Conservation (phyloP, 1,139 yeast species). For the Sugiyamaella xylanicola region DNA sequence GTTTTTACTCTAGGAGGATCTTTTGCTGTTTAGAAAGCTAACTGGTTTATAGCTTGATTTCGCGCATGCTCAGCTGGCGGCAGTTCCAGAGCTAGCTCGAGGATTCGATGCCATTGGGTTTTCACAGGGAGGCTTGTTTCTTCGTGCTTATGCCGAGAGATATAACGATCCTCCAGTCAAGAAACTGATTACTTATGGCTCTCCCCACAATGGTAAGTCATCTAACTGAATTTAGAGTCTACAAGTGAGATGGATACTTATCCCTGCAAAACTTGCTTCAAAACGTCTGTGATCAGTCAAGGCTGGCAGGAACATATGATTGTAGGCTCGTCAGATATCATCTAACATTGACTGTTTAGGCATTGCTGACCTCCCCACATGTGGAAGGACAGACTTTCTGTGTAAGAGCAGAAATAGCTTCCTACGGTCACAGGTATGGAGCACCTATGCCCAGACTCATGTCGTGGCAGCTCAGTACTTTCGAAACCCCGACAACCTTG, state of each 20-base stretch:
- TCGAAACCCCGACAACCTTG: slow-evolving; percentile 51
- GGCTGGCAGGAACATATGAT: too few relatives aligned
- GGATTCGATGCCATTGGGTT: slow-evolving; percentile 81
- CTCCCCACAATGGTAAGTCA: slow-evolving; percentile 69
- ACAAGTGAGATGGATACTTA: too few relatives aligned
- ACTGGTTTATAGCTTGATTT: slow-evolving; percentile 35
- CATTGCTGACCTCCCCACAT: slow-evolving; percentile 66
- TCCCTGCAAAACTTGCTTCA: too few relatives aligned
- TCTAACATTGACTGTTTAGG: slow-evolving; percentile 24
- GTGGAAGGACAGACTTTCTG: slow-evolving; percentile 59
- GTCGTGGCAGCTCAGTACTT: slow-evolving; percentile 77
- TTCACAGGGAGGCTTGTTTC: slow-evolving; percentile 79
- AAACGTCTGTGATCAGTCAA: too few relatives aligned
- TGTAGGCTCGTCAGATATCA: too few relatives aligned
- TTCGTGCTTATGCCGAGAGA: slow-evolving; percentile 64
- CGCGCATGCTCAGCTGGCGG: slow-evolving; percentile 50
- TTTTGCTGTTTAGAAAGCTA: too few relatives aligned
- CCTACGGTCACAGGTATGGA: slow-evolving; percentile 65
- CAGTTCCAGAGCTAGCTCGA: slow-evolving; percentile 46
- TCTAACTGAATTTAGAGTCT: too few relatives aligned
- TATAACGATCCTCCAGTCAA: slow-evolving; percentile 54
- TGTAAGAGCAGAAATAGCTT: slow-evolving; percentile 60
- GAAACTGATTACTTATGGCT: slow-evolving; percentile 71
- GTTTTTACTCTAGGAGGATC: too few relatives aligned
- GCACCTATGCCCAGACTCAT: slow-evolving; percentile 55